Evolutionary conservation across 2,329 filamentous ascomycete genomes (phyloP), one percentile per base, ranked within the genome.

Genomic region (Leptographium flavum): DNA sequence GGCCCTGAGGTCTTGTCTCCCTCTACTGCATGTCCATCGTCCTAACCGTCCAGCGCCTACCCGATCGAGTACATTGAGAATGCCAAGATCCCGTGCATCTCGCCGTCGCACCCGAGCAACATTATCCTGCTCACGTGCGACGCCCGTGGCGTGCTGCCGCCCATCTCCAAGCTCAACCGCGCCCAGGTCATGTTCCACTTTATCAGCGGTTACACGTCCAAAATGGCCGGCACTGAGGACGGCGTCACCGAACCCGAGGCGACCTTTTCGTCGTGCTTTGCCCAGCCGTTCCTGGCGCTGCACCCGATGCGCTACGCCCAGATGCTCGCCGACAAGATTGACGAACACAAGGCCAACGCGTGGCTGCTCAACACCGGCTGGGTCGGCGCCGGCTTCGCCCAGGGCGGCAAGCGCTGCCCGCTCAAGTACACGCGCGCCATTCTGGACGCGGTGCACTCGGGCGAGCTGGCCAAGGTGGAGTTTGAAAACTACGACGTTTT

Each of bases 111-210:
- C 73, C 92, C 92, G 56, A 82, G 75, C 66, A 98, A 98, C 79
- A 96, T 98, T 68, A 85, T 98, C 61, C 83, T 98, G 56, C 81
- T 98, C 57, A 98, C 92, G 51, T 98, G 92, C 71, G 92, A 98
- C 59, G 92, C 92, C 49, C 87, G 92, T 55, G 92, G 92, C 72
- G 92, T 98, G 42, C 80, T 98, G 46, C 92, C 92, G 47, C 92
- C 92, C 41, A 96, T 98, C 69, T 95, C 87, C 58, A 96, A 96
- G 76, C 83, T 98, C 63, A 80, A 83, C 73, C 78, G 83, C 53
- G 79, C 86, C 58, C 92, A 96, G 72, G 94, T 87, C 65, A 96
- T 98, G 90, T 98, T 96, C 82, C 92, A 98, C 76, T 98, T 98
- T 80, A 98, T 98, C 69, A 94, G 86, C 17, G 92, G 92, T 57